Evolutionary conservation across 2,329 filamentous ascomycete genomes (phyloP), one percentile per base, ranked within the genome.

Genomic region (Metarhizium anisopliae): DNA sequence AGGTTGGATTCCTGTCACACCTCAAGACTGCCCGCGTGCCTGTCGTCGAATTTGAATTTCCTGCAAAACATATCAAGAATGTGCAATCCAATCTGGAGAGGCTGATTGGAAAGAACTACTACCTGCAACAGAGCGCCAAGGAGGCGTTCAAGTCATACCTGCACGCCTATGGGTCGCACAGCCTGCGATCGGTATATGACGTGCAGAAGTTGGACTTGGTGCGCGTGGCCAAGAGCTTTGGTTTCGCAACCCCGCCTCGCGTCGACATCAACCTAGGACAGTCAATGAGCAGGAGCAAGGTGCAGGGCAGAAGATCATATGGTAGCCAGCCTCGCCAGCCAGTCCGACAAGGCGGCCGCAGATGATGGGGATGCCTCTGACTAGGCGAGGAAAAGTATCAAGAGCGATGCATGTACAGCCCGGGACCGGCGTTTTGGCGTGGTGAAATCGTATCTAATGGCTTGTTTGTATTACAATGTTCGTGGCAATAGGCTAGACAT

Each of bases 1-100:
- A 99, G 72, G 85, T 96, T 18, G 93, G 92, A 30, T 97, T 99
- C 78, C 76, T 99, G 52, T 86, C 86, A 56, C 89, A 96, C 67
- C 81, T 99, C 59, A 95, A 95, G 73, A 88, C 91, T 54, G 91
- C 92, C 14, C 84, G 90, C 59, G 92, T 99, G 2, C 94, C 94
- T 2, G 86, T 99, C 6, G 90, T 95, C 32, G 94, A 99, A 72
- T 97, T 96, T 66, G 93, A 97, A 67, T 94, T 99, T 68, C 93
- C 93, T 2, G 78, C 84, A 56, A 92, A 89, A 75, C 96, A 95
- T 79, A 90, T 99, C 61, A 78, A 93, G 66, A 94, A 95, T 66
- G 85, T 95, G 62, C 86, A 95, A 75, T 84, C 88, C 65, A 91
- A 96, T 72, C 82, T 97, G 10, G 93, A 97, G 79, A 94, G 93